These are phyloP conservation scores for Neoarthrinium moseri DNA, from an alignment of 2,329 filamentous ascomycete genomes.

Conservation along the genomic window DNA sequence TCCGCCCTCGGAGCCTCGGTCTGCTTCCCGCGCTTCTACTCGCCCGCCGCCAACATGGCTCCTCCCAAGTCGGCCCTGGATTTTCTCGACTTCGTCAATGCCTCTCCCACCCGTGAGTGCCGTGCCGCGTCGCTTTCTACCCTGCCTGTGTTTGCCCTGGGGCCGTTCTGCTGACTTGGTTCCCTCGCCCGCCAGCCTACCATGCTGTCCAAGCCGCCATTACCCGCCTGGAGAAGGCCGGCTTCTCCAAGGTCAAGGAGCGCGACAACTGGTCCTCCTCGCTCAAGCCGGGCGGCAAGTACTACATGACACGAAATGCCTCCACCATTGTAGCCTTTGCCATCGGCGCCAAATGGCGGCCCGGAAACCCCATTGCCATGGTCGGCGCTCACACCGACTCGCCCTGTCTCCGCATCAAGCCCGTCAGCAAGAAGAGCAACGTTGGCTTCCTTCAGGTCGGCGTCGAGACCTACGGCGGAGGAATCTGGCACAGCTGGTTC, in stretches of 20 bases:
- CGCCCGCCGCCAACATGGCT: slow-evolving; percentile 40
- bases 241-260: slow-evolving; percentile 87
- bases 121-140: no score
- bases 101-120: slow-evolving; percentile 86
- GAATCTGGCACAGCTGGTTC: slow-evolving; percentile 98
- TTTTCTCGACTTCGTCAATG: slow-evolving; percentile 92
- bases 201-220: slow-evolving; percentile 85
- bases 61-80: slow-evolving; percentile 65
- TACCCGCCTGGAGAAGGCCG: slow-evolving; percentile 73
- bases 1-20: not conserved
- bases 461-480: slow-evolving; percentile 94
- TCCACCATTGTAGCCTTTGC: slow-evolving; percentile 93
- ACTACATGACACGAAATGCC: slow-evolving; percentile 91
- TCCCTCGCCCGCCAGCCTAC: slow-evolving; percentile 62
- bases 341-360: slow-evolving; percentile 85
- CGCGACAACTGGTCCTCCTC: slow-evolving; percentile 82
- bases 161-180: slow-evolving; percentile 7
- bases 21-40: not conserved
- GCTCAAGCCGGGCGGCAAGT: slow-evolving; percentile 85
- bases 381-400: slow-evolving; percentile 97
- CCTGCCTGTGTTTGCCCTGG: no score
- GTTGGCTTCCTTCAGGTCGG: slow-evolving; percentile 92
- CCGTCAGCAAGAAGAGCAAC: slow-evolving; percentile 82
- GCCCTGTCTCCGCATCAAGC: slow-evolving; percentile 87
- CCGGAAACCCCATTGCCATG: slow-evolving; percentile 89